phyloP scores from a whole-genome alignment of 139 green algal species.

The Coelastrella sp. region DNA sequence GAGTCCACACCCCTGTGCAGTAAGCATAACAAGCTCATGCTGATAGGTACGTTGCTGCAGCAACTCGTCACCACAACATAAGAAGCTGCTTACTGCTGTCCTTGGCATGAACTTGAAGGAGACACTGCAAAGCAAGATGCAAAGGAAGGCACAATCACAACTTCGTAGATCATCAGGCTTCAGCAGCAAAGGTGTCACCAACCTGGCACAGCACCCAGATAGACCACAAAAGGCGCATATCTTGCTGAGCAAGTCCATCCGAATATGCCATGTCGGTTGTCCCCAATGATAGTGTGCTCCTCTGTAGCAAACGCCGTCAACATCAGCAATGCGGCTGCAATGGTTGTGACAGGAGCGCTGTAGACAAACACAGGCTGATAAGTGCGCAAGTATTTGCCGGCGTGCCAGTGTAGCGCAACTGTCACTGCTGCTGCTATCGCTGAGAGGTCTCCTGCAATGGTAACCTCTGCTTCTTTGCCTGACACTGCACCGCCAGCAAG shows the following conservation, averaged over 20 bases:
- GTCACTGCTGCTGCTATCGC: slow-evolving; percentile 58
- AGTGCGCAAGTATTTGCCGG: slow-evolving; percentile 43
- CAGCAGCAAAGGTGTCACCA: too few relatives aligned
- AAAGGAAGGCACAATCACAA: too few relatives aligned
- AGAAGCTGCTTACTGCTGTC: too few relatives aligned
- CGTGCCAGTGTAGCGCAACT: slow-evolving; percentile 61
- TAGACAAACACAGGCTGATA: slow-evolving; percentile 87
- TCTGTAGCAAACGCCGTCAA: slow-evolving; percentile 33
- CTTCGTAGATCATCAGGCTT: too few relatives aligned
- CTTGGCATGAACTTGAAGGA: too few relatives aligned
- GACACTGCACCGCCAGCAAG: slow-evolving; percentile 53
- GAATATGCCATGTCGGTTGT: slow-evolving; percentile 61
- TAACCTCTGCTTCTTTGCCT: slow-evolving; percentile 50
- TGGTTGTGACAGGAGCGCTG: slow-evolving; percentile 65
- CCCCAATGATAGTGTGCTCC: neutral
- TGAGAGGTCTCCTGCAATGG: slow-evolving; percentile 72
- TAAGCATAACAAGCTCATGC: too few relatives aligned
- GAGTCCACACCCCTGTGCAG: too few relatives aligned
- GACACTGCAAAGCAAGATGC: too few relatives aligned
- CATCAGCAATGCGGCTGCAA: slow-evolving; percentile 35
- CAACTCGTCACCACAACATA: too few relatives aligned
- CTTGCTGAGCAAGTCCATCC: slow-evolving; percentile 60
- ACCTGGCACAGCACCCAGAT: slow-evolving; percentile 71
- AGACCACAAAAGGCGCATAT: slow-evolving; percentile 69
- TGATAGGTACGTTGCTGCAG: too few relatives aligned